phyloP scores from a whole-genome alignment of 2,329 filamentous ascomycete genomes.

The Esteya vermicola region DNA sequence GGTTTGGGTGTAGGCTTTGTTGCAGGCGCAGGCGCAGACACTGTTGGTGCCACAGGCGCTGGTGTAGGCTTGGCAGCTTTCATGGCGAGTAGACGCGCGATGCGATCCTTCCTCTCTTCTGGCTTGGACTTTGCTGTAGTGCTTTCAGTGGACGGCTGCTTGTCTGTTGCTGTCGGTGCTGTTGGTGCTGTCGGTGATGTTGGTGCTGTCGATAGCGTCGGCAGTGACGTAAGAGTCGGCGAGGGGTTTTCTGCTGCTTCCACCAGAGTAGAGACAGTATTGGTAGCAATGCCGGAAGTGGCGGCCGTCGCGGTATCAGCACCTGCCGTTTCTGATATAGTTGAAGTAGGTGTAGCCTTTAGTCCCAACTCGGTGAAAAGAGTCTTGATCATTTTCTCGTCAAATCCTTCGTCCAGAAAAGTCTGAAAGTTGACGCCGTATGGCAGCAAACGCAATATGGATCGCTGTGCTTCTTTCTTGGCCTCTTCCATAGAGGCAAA shows the following conservation, averaged over 20 bases:
- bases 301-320: too few species aligned
- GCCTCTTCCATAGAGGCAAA: conserved; percentile 24
- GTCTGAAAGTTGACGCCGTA: conserved; percentile 61
- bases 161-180: background rate
- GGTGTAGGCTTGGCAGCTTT: conserved; percentile 17
- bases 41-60: background rate
- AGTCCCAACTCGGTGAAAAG: conserved; percentile 59
- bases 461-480: conserved; percentile 48
- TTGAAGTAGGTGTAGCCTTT: too few species aligned
- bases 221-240: too few species aligned
- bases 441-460: conserved; percentile 49
- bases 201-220: conserved; percentile 1
- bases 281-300: too few species aligned
- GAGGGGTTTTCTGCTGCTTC: too few species aligned
- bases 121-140: conserved; percentile 1
- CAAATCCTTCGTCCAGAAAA: conserved; percentile 59
- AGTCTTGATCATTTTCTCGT: conserved; percentile 43
- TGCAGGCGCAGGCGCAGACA: conserved; percentile 15
- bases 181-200: background rate
- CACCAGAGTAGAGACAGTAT: too few species aligned
- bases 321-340: too few species aligned
- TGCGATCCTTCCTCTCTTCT: conserved; percentile 62
- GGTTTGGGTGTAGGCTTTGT: conserved; percentile 25
- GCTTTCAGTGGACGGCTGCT: background rate
- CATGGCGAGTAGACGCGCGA: conserved; percentile 60